A percentile compares a stretch with the other conserved stretches of the same genome.
Conservation (phyloP, 2,329 filamentous ascomycete species). For the Penicillium hordei region DNA sequence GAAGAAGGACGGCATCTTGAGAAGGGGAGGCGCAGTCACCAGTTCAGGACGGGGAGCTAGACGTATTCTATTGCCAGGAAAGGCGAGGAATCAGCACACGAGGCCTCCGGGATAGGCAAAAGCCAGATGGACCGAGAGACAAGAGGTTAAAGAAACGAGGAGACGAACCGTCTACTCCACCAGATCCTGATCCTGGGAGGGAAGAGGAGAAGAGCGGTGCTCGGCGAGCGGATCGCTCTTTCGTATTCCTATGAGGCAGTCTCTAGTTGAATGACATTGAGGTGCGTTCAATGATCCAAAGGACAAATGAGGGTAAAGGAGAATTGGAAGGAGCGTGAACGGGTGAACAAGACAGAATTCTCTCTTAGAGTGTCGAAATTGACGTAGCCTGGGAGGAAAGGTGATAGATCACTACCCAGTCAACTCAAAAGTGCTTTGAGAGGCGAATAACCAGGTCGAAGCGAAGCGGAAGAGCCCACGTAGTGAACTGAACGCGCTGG, state of each 20-base stretch:
- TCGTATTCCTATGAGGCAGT: conserved; percentile 28
- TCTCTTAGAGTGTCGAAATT: conserved; percentile 2
- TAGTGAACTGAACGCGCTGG: conserved; percentile 8
- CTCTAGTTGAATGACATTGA: conserved; percentile 46
- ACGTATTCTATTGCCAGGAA: conserved; percentile 27
- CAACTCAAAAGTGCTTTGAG: conserved; percentile 6
- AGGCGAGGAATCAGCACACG: conserved; percentile 24
- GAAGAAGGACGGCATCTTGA: conserved; percentile 47
- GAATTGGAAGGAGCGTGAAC: conserved; percentile 28
- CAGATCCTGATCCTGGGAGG: conserved; percentile 41
- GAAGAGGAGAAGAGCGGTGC: conserved; percentile 35
- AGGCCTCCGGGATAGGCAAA: conserved; percentile 6
- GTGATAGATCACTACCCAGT: conserved; percentile 6
- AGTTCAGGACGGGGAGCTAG: conserved; percentile 41
- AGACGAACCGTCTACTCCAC: conserved; percentile 46
- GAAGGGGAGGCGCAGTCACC: conserved; percentile 22
- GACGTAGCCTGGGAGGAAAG: not conserved
- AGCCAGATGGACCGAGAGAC: conserved; percentile 4
- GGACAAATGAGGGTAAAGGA: conserved; percentile 23
- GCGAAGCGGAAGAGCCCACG: conserved; percentile 2
- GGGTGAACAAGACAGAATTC: not conserved
- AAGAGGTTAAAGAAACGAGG: conserved; percentile 2
- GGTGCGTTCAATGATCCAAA: conserved; percentile 28
- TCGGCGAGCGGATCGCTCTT: conserved; percentile 43
- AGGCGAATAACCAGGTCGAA: conserved; percentile 12